Base-by-base conservation (phyloP, 2,329 filamentous ascomycete species). In the Claviceps fusiformis region DNA sequence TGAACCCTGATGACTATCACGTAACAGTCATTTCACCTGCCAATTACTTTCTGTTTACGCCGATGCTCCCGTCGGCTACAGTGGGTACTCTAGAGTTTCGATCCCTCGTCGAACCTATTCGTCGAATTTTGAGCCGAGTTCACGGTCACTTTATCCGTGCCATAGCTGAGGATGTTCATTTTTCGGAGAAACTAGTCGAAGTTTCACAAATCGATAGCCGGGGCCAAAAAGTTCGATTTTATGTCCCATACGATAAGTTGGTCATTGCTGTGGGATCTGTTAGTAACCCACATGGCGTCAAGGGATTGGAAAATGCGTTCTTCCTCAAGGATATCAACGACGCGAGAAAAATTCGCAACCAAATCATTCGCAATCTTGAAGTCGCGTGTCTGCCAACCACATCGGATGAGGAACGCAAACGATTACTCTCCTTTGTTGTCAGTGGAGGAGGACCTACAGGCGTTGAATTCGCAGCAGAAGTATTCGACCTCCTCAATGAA, bases 1-100 rank as follows among this genome's bases (percentile, higher is more conserved):
- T 98, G 59, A 87, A 92, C 59, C 85, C 90, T 0, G 89, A 91
- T 13, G 89, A 96, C 63, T 98, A 96, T 67, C 91, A 98, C 69
- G 85, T 98, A 61, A 97, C 92, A 5, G 86, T 98, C 44, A 86
- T 98, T 47, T 95, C 90, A 13, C 92, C 93, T 0, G 87, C 87
- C 41, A 97, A 97, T 65, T 95, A 97, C 73, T 98, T 98, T 72
- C 74, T 98, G 37, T 98, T 98, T 70, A 98, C 93, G 2, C 93
- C 93, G 0, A 97, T 98, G 91, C 77, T 98, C 47, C 93, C 93
- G 1, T 95, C 90, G 39, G 95, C 93, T 8, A 98, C 95, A 0
- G 93, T 98, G 6, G 95, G 95, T 13, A 98, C 93, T 0, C 75
- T 98, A 37, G 92, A 95, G 66, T 75, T 97, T 64, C 80, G 92